A percentile compares a stretch with the other conserved stretches of the same genome.
Conservation (phyloP, 306 rosid species). For the Acmispon strigosus region DNA sequence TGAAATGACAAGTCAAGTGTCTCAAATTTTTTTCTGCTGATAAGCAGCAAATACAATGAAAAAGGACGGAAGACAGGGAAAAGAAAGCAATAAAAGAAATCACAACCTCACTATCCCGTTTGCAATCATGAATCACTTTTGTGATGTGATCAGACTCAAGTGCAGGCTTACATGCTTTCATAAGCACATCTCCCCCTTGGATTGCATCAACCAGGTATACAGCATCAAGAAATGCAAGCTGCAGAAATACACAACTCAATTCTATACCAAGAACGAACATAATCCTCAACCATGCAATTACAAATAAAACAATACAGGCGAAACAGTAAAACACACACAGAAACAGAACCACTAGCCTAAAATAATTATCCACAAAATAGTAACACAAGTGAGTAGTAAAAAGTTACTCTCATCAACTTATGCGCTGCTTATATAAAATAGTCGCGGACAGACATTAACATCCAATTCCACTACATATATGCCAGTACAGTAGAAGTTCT, state of each 20-base stretch:
- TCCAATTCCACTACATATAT: background rate
- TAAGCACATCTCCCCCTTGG: conserved; percentile 73
- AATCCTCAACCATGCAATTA: background rate
- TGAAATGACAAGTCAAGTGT: background rate
- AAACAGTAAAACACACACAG: background rate
- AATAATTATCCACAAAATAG: background rate
- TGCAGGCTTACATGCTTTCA: conserved; percentile 94
- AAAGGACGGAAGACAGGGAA: background rate
- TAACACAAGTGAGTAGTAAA: background rate
- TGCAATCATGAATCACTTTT: conserved; percentile 99
- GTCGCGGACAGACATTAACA: background rate
- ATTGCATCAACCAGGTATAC: conserved; percentile 91
- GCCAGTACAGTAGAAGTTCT: background rate
- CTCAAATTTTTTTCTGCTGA: background rate
- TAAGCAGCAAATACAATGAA: background rate
- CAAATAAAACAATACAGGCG: background rate
- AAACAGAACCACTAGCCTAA: background rate
- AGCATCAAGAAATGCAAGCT: conserved; percentile 97
- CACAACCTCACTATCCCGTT: conserved; percentile 95
- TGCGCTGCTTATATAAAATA: background rate
- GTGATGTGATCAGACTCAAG: conserved; percentile 85
- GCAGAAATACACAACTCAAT: conserved; percentile 19
- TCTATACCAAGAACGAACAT: background rate
- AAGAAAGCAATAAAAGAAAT: conserved; percentile 17
- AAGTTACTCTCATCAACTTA: background rate